Conservation (phyloP, 768 basidiomycete species). For the Tulasnella sp. region DNA sequence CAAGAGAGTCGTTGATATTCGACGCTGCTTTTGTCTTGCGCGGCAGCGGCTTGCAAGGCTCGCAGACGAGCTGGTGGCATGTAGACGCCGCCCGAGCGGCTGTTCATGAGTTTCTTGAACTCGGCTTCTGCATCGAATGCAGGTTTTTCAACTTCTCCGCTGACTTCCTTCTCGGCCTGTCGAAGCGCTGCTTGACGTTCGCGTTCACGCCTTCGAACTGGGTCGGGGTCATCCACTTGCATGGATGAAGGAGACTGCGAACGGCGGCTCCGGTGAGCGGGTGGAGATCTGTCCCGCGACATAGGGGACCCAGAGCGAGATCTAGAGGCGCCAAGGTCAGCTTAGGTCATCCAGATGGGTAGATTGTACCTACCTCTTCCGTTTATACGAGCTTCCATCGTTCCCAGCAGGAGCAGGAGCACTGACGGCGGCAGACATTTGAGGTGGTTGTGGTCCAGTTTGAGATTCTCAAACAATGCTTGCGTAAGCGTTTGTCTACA, state of each 20-base stretch:
- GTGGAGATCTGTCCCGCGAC: slow-evolving; percentile 29
- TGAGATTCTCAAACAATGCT: slow-evolving; percentile 14
- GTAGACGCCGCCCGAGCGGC: slow-evolving; percentile 90
- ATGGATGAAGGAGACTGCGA: slow-evolving; percentile 22
- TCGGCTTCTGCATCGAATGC: slow-evolving; percentile 76
- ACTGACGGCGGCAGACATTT: slow-evolving; percentile 30
- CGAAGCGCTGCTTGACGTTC: slow-evolving; percentile 78
- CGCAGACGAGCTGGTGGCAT: slow-evolving; percentile 93
- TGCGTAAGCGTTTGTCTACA: slow-evolving; percentile 3
- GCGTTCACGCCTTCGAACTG: slow-evolving; percentile 71
- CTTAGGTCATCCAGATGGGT: neutral
- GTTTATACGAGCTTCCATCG: slow-evolving; percentile 25
- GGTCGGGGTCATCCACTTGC: slow-evolving; percentile 72
- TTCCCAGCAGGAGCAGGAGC: neutral
- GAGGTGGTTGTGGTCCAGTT: slow-evolving; percentile 32
- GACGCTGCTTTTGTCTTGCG: slow-evolving; percentile 75
- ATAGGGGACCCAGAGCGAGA: slow-evolving; percentile 30
- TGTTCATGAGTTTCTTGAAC: slow-evolving; percentile 78
- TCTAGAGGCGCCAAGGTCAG: neutral
- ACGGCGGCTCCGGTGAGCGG: slow-evolving; percentile 30
- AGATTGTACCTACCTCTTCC: slow-evolving; percentile 32
- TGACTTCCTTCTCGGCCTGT: slow-evolving; percentile 63
- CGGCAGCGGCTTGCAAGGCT: slow-evolving; percentile 83
- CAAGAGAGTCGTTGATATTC: slow-evolving; percentile 96
- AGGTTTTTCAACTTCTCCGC: slow-evolving; percentile 52